Evolutionary conservation across 257 asterid genomes (phyloP), one percentile per base, ranked within the genome.

Genomic region (Petunia axillaris): DNA sequence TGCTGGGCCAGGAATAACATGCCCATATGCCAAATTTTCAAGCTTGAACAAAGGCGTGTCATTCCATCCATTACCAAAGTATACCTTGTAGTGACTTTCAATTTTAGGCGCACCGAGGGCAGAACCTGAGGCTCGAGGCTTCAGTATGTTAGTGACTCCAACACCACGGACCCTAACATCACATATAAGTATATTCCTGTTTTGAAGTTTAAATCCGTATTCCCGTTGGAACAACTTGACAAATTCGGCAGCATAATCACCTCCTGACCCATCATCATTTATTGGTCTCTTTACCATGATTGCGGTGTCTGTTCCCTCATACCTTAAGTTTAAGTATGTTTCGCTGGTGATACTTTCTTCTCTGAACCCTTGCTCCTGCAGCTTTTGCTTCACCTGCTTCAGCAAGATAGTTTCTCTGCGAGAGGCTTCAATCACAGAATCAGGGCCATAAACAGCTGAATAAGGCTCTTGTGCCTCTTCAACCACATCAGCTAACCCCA

Each of bases 401-500:
- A 89, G 80, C 75, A 95, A 85, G 79, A 85, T 78, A 44, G 84
- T 85, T 88, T 89, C 97, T 85, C 99, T 86, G 64, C 81, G 80
- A 77, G 91, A 89, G 46, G 84, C 97, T 85, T 92, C 97, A 78
- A 80, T 77, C 77, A 89, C 78, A 59, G 98, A 90, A n/a, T 89
- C 93, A 16, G 91, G 93, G 76, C 87, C 88, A 83, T 93, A 95
- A 80, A 92, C 90, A 52, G 99, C 90, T 82, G 97, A 87, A 85
- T 85, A 95, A 0, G 99, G 99, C 86, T 89, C 98, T 83, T 92
- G 98, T 48, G 90, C 95, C 50, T 95, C 99, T 88, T 95, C 98
- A 44, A 95, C 92, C 44, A 95, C 99, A 85, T 95, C 98, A 5
- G 99, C 97, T 90, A 93, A 86, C 79, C 99, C 99, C 97, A 95